phyloP scores from a whole-genome alignment of 371 early-diverging fungal species.

The Rhizopus sp. region DNA sequence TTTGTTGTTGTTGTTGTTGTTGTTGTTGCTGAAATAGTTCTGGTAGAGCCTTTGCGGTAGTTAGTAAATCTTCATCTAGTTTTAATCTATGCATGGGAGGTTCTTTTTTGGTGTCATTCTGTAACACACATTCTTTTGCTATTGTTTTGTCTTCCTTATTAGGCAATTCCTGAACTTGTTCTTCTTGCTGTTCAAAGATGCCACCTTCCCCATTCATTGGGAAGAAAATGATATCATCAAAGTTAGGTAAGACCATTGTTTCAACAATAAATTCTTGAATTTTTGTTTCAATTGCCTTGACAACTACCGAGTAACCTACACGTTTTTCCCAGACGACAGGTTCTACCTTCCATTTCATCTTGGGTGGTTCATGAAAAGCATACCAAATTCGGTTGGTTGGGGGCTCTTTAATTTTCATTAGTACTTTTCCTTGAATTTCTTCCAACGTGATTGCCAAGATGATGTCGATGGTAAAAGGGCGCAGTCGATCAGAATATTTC shows the following conservation, averaged over 20 bases:
- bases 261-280: slow-evolving; percentile 83
- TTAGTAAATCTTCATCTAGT: slow-evolving; percentile 20
- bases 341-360: slow-evolving; percentile 78
- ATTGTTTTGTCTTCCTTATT: neutral
- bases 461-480: slow-evolving; percentile 74
- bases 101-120: slow-evolving; percentile 2
- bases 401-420: slow-evolving; percentile 80
- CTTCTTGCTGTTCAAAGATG: slow-evolving; percentile 40
- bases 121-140: neutral
- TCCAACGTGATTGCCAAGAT: slow-evolving; percentile 77
- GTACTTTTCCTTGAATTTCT: slow-evolving; percentile 73
- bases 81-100: slow-evolving; percentile 8
- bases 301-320: slow-evolving; percentile 76
- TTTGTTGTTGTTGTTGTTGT: slow-evolving; percentile 1
- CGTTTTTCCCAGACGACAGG: slow-evolving; percentile 88
- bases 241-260: slow-evolving; percentile 84
- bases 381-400: slow-evolving; percentile 91
- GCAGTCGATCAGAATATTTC: slow-evolving; percentile 54
- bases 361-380: slow-evolving; percentile 83
- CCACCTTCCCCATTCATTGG: slow-evolving; percentile 66
- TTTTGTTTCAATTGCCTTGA: slow-evolving; percentile 82
- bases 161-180: neutral
- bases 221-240: slow-evolving; percentile 90
- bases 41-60: slow-evolving; percentile 30
- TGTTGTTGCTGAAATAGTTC: slow-evolving; percentile 26